Evolutionary conservation across 2,329 filamentous ascomycete genomes (phyloP).

Genomic region (Rachicladosporium sp.): DNA sequence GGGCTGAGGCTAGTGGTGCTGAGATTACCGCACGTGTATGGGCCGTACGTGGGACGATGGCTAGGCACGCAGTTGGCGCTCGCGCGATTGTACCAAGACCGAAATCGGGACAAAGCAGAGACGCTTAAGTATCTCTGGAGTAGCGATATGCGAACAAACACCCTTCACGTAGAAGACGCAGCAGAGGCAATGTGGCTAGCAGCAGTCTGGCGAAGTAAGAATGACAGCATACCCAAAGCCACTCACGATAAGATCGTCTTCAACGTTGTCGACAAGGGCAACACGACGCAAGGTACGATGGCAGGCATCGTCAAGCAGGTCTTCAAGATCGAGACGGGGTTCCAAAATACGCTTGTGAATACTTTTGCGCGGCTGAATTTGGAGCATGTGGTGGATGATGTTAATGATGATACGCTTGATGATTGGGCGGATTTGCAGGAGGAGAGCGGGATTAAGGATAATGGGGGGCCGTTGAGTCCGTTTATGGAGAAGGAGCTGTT

Average conservation of each 20-base stretch:
- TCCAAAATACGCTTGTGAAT: constrained; percentile 78
- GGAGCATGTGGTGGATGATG: constrained; percentile 87
- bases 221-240: constrained; percentile 25
- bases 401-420: constrained; percentile 86
- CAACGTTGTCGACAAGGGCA: constrained; percentile 84
- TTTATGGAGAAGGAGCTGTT: constrained; percentile 95
- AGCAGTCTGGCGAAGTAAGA: constrained; percentile 62
- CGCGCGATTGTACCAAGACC: constrained; percentile 75
- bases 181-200: constrained; percentile 69
- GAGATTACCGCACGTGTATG: constrained; percentile 81
- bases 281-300: constrained; percentile 65
- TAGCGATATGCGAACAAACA: constrained; percentile 80
- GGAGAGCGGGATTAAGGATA: constrained; percentile 66
- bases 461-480: constrained; percentile 64
- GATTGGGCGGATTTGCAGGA: constrained; percentile 84
- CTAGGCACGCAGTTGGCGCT: constrained; percentile 77
- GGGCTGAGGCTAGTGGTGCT: constrained; percentile 74
- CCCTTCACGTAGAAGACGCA: constrained; percentile 80
- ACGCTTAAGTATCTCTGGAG: constrained; percentile 84
- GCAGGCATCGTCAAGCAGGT: constrained; percentile 67
- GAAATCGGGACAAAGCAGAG: constrained; percentile 51
- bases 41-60: constrained; percentile 84
- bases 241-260: constrained; percentile 46
- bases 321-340: constrained; percentile 78
- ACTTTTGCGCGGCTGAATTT: constrained; percentile 83